A percentile compares a stretch with the other conserved stretches of the same genome.
Evolutionary conservation across 305 asterid genomes (phyloP).

Genomic region (Solanum hybrid): DNA sequence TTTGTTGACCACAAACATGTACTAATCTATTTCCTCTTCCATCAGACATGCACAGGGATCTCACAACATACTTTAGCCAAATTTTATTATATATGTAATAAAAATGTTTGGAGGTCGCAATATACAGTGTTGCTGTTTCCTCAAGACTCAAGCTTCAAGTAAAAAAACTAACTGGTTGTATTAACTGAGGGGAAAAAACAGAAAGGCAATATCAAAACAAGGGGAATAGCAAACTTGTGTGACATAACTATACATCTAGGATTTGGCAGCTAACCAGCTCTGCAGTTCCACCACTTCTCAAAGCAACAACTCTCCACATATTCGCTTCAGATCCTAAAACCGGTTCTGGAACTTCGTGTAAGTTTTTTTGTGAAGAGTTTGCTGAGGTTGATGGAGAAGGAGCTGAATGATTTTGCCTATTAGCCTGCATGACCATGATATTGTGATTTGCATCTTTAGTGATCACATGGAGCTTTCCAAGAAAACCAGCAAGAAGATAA

Average conservation of each 20-base stretch:
- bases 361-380: conserved; percentile 25
- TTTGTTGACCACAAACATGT: not conserved
- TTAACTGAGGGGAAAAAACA: conserved; percentile 7
- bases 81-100: not conserved
- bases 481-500: conserved; percentile 72
- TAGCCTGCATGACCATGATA: conserved; percentile 60
- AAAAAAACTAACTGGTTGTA: not conserved
- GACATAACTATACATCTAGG: conserved; percentile 40
- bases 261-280: conserved; percentile 79
- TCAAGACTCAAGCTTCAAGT: not conserved
- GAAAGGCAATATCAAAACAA: not conserved
- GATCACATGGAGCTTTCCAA: conserved; percentile 68
- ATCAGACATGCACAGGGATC: not conserved
- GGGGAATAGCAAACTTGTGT: not conserved
- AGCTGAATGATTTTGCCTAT: conserved; percentile 30
- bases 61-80: not conserved
- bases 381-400: conserved; percentile 32
- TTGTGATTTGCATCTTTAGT: conserved; percentile 58
- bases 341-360: conserved; percentile 30
- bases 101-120: not conserved
- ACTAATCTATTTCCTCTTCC: not conserved
- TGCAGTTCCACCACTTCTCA: conserved; percentile 31
- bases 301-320: conserved; percentile 29
- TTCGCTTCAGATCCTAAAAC: conserved; percentile 14
- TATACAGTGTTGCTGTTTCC: not conserved